Base-by-base conservation (phyloP, 177 flowering plant genomes). In the Vitis hybrid region DNA sequence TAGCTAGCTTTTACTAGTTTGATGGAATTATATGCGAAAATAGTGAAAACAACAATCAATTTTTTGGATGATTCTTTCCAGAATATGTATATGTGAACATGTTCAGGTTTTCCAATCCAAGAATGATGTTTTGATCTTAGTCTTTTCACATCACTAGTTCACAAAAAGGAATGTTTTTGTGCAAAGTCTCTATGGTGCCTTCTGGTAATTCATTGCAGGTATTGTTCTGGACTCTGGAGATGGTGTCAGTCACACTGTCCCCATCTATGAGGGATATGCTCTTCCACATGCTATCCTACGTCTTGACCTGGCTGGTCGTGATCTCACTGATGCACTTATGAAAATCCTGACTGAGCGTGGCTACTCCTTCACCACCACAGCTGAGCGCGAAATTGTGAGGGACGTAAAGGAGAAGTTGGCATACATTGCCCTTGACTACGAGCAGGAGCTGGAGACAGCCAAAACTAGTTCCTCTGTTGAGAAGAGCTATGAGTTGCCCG, bases 221-320 rank as follows among this genome's bases (percentile, higher is more conserved):
- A 83, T 83, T 72, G 84, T 83, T 60, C 71, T 82, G 52, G 85
- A 82, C 70, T 82, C 85, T 58, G 85, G 85, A 55, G 85, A 82
- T 75, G 85, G 85, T 77, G 85, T 82, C 65, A 82, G 85, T 51
- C 85, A 82, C 67, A 82, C 85, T 8, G 85, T 82, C 58, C 85
- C 82, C 68, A 82, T 82, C 54, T 82, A 82, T 58, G 82, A 79
- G 74, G 85, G 85, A 1, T 82, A 82, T 63, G 80, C 81, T 17
- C 84, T 82, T n/a, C 84, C 84, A 52, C 84, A 82, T 69, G 82
- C 85, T n/a, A 82, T 82, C 63, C 81, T 82, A 54, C 85, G 85
- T 70, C 80, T 82, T 62, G 85, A 82, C 69, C 73, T 82, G n/a
- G 86, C 86, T 19, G 86, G 84, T n/a, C 82, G 81, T 52, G 84